Conservation (phyloP, 768 basidiomycete genomes). For the Termitomyces heimii region DNA sequence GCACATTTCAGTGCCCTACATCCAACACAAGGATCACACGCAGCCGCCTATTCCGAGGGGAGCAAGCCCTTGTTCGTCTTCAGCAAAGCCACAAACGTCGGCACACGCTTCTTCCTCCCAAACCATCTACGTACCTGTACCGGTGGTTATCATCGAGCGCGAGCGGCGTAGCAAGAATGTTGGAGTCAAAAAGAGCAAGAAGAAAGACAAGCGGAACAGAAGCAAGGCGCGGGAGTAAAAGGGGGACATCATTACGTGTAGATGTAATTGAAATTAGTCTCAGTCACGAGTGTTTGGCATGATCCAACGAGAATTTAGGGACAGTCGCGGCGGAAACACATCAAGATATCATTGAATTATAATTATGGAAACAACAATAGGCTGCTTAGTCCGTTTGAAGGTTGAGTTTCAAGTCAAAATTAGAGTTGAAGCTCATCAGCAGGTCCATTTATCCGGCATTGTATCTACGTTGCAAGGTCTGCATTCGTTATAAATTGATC, state of each 20-base stretch:
- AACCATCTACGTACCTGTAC: not conserved
- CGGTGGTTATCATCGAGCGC: slow-evolving; percentile 4
- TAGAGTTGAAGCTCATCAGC: too few species aligned
- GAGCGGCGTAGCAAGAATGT: not conserved
- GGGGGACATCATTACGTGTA: not conserved
- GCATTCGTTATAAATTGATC: slow-evolving; percentile 14
- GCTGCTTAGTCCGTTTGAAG: not conserved
- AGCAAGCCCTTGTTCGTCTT: not conserved
- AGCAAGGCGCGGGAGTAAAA: not conserved
- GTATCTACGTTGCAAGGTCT: too few species aligned
- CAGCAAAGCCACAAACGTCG: not conserved
- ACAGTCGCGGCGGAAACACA: too few species aligned
- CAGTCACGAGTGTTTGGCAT: not conserved
- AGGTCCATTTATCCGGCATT: too few species aligned
- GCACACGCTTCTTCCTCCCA: not conserved
- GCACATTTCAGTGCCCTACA: not conserved
- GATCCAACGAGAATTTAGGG: too few species aligned
- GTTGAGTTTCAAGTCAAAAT: not conserved
- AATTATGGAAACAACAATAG: not conserved
- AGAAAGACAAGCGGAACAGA: not conserved
- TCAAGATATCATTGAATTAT: not conserved
- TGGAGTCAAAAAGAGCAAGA: not conserved
- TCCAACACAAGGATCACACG: too few species aligned
- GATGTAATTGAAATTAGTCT: not conserved
- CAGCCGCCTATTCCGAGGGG: not conserved